Conservation (phyloP, 2,329 filamentous ascomycete genomes). For the Colletotrichum karsti region DNA sequence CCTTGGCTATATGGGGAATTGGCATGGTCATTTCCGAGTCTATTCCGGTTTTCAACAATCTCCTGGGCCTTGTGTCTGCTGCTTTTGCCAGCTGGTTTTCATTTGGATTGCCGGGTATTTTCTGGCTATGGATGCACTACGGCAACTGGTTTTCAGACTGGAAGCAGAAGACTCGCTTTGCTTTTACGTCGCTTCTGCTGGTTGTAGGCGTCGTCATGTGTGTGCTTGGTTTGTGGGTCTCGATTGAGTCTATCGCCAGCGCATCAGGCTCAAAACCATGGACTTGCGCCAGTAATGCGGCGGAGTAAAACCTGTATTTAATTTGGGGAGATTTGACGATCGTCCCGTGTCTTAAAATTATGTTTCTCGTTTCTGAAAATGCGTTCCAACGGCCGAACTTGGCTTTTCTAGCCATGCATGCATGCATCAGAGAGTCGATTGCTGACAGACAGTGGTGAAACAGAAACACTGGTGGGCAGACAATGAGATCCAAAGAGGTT, state of each 20-base stretch:
- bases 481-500: too few species aligned
- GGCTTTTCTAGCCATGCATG: too few species aligned
- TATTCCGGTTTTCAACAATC: conserved; percentile 73
- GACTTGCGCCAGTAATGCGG: conserved; percentile 43
- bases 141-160: conserved; percentile 46
- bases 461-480: too few species aligned
- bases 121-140: conserved; percentile 57
- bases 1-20: conserved; percentile 62
- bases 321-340: neutral
- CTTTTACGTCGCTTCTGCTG: conserved; percentile 39
- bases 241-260: conserved; percentile 43
- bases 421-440: too few species aligned
- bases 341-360: too few species aligned
- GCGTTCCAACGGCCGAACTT: too few species aligned
- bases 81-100: conserved; percentile 76
- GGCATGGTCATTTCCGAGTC: conserved; percentile 75
- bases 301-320: neutral
- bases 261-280: conserved; percentile 40
- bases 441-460: too few species aligned
- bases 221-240: conserved; percentile 48
- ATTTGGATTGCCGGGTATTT: conserved; percentile 54
- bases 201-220: conserved; percentile 45
- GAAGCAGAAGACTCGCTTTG: conserved; percentile 40
- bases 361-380: too few species aligned
- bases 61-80: conserved; percentile 70